Evolutionary conservation across 2,329 filamentous ascomycete genomes (phyloP).

Genomic region (Metarhizium rileyi): DNA sequence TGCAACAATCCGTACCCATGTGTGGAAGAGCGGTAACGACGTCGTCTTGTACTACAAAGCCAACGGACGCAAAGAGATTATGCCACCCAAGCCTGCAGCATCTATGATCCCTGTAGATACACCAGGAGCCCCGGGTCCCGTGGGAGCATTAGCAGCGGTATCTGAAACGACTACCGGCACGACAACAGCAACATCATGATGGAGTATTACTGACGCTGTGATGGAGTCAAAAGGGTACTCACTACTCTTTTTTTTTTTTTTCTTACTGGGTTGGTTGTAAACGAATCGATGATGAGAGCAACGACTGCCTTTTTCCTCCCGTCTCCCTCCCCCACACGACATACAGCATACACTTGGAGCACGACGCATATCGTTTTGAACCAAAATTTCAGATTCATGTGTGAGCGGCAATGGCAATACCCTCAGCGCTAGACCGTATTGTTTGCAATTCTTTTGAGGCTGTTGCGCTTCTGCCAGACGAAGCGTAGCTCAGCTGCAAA

Average conservation of each 20-base stretch:
- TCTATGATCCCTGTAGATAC: constrained; percentile 13
- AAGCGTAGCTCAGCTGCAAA: background rate
- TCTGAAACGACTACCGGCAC: constrained; percentile 4
- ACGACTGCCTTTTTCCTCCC: background rate
- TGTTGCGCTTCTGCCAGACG: constrained; percentile 3
- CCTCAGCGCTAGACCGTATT: constrained; percentile 1
- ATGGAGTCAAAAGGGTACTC: background rate
- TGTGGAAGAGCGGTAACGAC: constrained; percentile 94
- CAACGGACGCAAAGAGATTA: constrained; percentile 68
- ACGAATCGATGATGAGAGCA: background rate
- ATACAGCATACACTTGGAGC: background rate
- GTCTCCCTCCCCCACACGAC: background rate
- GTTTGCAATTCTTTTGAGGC: background rate
- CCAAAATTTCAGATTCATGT: background rate
- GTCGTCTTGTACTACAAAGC: constrained; percentile 84
- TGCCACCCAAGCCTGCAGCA: constrained; percentile 6
- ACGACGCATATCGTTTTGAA: background rate
- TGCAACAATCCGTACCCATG: constrained; percentile 81
- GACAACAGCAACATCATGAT: background rate
- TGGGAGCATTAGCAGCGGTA: constrained; percentile 10
- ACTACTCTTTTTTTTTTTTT: background rate
- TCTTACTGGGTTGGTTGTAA: too few species aligned
- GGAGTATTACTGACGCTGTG: background rate
- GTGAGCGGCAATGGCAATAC: constrained; percentile 4
- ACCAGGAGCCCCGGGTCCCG: constrained; percentile 13